Conservation (phyloP, 2,329 filamentous ascomycete genomes). For the Myriosclerotinia curreyana region DNA sequence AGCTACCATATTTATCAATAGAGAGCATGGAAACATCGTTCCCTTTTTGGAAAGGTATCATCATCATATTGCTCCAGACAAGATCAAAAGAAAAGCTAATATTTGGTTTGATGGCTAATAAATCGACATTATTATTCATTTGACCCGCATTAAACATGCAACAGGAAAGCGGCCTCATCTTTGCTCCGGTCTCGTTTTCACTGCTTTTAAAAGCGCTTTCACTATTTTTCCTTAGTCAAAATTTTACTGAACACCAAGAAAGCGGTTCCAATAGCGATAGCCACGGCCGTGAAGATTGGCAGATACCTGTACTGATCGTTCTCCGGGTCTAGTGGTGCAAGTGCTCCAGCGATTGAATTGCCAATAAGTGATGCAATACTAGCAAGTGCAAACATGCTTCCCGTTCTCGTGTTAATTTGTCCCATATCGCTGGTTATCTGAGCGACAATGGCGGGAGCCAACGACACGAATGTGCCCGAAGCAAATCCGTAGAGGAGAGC, state of each 20-base stretch:
- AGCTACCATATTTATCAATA: no score
- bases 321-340: slow-evolving; percentile 34
- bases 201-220: slow-evolving; percentile 4
- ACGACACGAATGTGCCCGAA: slow-evolving; percentile 47
- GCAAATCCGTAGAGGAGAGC: slow-evolving; percentile 61
- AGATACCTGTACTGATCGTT: slow-evolving; percentile 7
- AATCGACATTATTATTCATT: no score
- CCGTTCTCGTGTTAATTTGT: slow-evolving; percentile 64
- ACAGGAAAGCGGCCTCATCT: no score
- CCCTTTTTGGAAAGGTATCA: no score
- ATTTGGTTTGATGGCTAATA: no score
- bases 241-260: slow-evolving; percentile 3
- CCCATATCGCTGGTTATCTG: slow-evolving; percentile 63
- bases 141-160: no score
- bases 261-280: slow-evolving; percentile 7
- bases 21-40: no score
- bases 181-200: no score
- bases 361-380: slow-evolving; percentile 62
- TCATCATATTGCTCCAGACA: no score
- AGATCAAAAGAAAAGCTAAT: no score
- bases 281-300: slow-evolving; percentile 5
- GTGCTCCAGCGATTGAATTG: slow-evolving; percentile 61
- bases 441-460: slow-evolving; percentile 58
- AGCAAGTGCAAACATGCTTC: slow-evolving; percentile 59
- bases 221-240: slow-evolving; percentile 14